Evolutionary conservation across 2,329 filamentous ascomycete genomes (phyloP).

Genomic region (Pseudogymnoascus sp.): DNA sequence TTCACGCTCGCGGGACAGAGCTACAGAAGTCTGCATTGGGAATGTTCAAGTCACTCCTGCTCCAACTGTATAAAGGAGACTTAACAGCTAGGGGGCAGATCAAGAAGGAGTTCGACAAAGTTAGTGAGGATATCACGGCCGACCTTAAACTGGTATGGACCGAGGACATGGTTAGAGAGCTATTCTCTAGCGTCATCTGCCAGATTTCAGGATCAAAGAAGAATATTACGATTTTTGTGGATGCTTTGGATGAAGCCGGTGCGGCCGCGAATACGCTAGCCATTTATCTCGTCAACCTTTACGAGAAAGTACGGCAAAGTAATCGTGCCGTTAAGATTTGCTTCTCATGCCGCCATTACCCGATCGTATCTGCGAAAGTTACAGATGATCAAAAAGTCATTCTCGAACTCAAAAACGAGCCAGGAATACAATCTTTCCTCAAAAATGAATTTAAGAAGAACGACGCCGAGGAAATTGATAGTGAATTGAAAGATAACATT

Average conservation of each 20-base stretch:
- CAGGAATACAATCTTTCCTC: background rate
- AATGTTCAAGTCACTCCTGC: background rate
- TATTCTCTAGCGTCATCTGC: slow-evolving; percentile 20
- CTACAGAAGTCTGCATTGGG: background rate
- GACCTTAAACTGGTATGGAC: slow-evolving; percentile 13
- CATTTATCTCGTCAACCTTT: slow-evolving; percentile 18
- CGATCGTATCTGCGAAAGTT: slow-evolving; percentile 7
- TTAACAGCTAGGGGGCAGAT: background rate
- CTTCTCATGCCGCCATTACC: slow-evolving; percentile 26
- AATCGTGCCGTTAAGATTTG: slow-evolving; percentile 19
- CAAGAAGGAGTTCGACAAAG: background rate
- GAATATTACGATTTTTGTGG: slow-evolving; percentile 15
- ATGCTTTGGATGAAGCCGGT: slow-evolving; percentile 23
- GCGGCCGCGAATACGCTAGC: slow-evolving; percentile 15
- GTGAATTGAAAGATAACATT: background rate
- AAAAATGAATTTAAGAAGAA: background rate
- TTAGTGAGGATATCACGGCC: background rate
- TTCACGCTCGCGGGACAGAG: background rate
- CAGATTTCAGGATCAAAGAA: background rate
- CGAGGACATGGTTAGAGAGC: slow-evolving; percentile 17
- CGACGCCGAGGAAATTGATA: background rate
- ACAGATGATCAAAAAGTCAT: background rate
- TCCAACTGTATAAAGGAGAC: background rate
- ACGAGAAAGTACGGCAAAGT: slow-evolving; percentile 11
- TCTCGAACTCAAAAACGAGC: background rate